Evolutionary conservation across 352 stramenopile species (phyloP).

Genomic region (Pythium monospermum): DNA sequence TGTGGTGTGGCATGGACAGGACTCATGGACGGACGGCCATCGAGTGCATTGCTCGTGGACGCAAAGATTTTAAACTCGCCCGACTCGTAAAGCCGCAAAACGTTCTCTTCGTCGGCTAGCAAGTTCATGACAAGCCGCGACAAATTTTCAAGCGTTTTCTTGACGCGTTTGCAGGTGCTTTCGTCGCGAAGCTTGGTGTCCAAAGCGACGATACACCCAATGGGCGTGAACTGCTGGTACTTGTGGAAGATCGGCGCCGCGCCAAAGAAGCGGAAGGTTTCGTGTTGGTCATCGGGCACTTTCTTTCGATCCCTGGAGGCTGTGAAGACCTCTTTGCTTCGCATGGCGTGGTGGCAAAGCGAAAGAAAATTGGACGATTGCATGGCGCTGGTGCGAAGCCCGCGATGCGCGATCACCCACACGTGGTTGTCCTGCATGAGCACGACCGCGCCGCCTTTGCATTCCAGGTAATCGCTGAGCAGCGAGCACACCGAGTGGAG

Average conservation of each 20-base stretch:
- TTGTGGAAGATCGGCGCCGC: conserved; percentile 40
- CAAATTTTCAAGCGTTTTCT: conserved; percentile 57
- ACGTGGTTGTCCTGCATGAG: conserved; percentile 52
- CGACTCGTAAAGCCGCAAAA: conserved; percentile 52
- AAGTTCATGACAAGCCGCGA: conserved; percentile 57
- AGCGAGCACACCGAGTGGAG: conserved; percentile 69
- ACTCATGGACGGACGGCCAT: conserved; percentile 16
- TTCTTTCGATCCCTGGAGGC: conserved; percentile 35
- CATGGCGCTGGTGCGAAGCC: conserved; percentile 40
- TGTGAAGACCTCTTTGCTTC: conserved; percentile 39
- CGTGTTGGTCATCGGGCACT: conserved; percentile 16
- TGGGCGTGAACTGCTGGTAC: conserved; percentile 21
- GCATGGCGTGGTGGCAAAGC: conserved; percentile 44
- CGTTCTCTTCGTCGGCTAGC: conserved; percentile 47
- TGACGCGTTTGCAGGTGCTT: conserved; percentile 32
- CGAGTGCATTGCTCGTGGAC: conserved; percentile 10
- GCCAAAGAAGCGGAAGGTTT: conserved; percentile 56
- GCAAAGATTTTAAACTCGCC: conserved; percentile 63
- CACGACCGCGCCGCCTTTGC: conserved; percentile 56
- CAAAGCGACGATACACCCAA: conserved; percentile 60
- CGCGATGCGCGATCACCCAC: conserved; percentile 65
- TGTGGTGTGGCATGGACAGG: conserved; percentile 1
- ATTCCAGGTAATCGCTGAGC: conserved; percentile 68
- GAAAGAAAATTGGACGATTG: conserved; percentile 53
- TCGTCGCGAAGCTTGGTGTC: conserved; percentile 42